Evolutionary conservation across 2,329 filamentous ascomycete genomes (phyloP).

Genomic region (Taxawa tesnikishii): DNA sequence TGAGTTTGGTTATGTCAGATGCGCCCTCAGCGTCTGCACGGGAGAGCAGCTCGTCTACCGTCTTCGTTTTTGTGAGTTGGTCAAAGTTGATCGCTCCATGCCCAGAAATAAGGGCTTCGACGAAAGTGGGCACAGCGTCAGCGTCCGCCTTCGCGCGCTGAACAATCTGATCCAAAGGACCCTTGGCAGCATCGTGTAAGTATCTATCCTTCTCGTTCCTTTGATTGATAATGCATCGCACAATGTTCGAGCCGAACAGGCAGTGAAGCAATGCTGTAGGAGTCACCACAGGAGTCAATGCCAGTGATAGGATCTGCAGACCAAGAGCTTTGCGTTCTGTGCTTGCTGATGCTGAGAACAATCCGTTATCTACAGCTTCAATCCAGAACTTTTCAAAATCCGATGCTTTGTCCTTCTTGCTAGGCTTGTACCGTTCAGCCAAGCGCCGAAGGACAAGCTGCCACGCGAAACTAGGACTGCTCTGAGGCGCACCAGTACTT

Average conservation of each 20-base stretch:
- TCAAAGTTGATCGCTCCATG: constrained; percentile 72
- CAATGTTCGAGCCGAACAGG: constrained; percentile 73
- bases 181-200: constrained; percentile 65
- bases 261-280: constrained; percentile 37
- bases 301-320: constrained; percentile 71
- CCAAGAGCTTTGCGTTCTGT: constrained; percentile 87
- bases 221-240: constrained; percentile 73
- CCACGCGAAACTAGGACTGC: constrained; percentile 82
- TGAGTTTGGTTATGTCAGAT: constrained; percentile 41
- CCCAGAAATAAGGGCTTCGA: constrained; percentile 56
- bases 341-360: constrained; percentile 72
- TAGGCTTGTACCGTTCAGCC: constrained; percentile 16
- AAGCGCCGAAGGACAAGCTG: constrained; percentile 53
- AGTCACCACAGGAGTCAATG: constrained; percentile 45
- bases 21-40: constrained; percentile 40
- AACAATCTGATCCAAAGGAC: constrained; percentile 61
- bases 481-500: constrained; percentile 60
- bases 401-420: constrained; percentile 3
- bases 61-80: constrained; percentile 73
- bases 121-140: constrained; percentile 44
- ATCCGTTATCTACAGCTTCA: constrained; percentile 71
- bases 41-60: constrained; percentile 61
- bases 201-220: constrained; percentile 65
- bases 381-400: constrained; percentile 72
- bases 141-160: constrained; percentile 50